These are phyloP conservation scores for Pueraria montana DNA, from an alignment of 306 rosid species.

Conservation along the genomic window DNA sequence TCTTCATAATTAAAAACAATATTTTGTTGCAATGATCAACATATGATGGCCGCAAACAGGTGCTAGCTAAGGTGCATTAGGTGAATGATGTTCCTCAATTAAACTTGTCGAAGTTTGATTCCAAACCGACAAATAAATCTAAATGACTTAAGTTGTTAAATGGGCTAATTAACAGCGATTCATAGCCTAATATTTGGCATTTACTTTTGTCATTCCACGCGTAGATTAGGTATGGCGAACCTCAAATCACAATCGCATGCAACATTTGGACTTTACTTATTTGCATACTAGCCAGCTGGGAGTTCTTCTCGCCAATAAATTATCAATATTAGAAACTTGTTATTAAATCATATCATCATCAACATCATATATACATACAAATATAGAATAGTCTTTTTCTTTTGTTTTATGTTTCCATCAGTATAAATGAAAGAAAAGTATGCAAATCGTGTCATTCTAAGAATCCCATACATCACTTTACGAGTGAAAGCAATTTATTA, in stretches of 20 bases:
- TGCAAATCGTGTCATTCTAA: not conserved
- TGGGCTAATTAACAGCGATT: constrained; percentile 33
- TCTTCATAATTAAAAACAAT: not conserved
- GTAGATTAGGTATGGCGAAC: constrained; percentile 47
- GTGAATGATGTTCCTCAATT: constrained; percentile 38
- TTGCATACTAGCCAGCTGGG: not conserved
- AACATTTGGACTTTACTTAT: constrained; percentile 20
- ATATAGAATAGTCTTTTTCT: not conserved
- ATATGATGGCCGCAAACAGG: constrained; percentile 1
- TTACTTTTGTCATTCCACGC: constrained; percentile 23
- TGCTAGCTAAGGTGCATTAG: constrained; percentile 52
- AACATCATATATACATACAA: constrained; percentile 2
- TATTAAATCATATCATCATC: not conserved
- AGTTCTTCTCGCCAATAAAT: constrained; percentile 10
- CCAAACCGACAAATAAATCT: constrained; percentile 48
- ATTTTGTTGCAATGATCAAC: not conserved
- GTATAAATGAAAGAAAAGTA: not conserved
- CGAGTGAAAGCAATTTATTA: not conserved
- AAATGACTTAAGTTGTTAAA: constrained; percentile 31
- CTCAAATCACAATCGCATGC: constrained; percentile 11
- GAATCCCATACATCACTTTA: not conserved
- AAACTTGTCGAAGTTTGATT: constrained; percentile 21
- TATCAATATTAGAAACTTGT: not conserved
- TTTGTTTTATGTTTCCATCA: not conserved
- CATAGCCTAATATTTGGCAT: constrained; percentile 41